Evolutionary conservation across 805 yeast species (phyloP).

Genomic region (Spathaspora hagerdaliae): DNA sequence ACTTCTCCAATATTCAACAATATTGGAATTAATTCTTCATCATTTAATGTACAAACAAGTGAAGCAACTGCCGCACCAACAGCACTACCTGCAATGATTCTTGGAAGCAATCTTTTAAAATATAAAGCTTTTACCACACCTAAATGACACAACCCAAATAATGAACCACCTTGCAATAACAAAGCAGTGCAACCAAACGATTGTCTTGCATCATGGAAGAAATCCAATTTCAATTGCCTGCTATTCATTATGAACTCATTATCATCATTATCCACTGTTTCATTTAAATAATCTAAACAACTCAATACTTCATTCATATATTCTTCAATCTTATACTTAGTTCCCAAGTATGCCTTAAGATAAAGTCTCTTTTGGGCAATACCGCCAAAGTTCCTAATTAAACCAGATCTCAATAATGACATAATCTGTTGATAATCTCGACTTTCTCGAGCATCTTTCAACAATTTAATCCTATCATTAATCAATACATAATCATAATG

Average conservation of each 20-base stretch:
- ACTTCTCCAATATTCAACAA: slow-evolving; percentile 35
- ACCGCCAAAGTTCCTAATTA: slow-evolving; percentile 87
- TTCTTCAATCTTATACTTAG: slow-evolving; percentile 84
- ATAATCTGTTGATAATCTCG: slow-evolving; percentile 57
- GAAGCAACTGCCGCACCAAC: slow-evolving; percentile 94
- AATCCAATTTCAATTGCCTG: slow-evolving; percentile 61
- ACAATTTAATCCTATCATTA: slow-evolving; percentile 61
- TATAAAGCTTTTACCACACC: slow-evolving; percentile 89
- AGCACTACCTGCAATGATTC: slow-evolving; percentile 86
- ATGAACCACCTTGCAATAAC: slow-evolving; percentile 89
- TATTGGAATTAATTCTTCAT: slow-evolving; percentile 56
- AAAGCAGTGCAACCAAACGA: slow-evolving; percentile 89
- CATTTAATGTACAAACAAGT: slow-evolving; percentile 68
- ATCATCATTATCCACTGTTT: slow-evolving; percentile 27
- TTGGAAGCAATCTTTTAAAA: slow-evolving; percentile 70
- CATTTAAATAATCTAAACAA: slow-evolving; percentile 60
- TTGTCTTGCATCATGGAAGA: slow-evolving; percentile 82
- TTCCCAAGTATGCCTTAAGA: slow-evolving; percentile 81
- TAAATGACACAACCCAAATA: slow-evolving; percentile 89
- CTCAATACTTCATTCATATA: slow-evolving; percentile 73
- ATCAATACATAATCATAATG: slow-evolving; percentile 84
- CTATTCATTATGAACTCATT: slow-evolving; percentile 39
- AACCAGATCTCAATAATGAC: slow-evolving; percentile 73
- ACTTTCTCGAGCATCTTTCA: slow-evolving; percentile 57
- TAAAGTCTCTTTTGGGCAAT: slow-evolving; percentile 76